Evolutionary conservation across 495 filamentous ascomycete species (phyloP), one percentile per base, ranked within the genome.

Genomic region (Penicilliopsis zonata): DNA sequence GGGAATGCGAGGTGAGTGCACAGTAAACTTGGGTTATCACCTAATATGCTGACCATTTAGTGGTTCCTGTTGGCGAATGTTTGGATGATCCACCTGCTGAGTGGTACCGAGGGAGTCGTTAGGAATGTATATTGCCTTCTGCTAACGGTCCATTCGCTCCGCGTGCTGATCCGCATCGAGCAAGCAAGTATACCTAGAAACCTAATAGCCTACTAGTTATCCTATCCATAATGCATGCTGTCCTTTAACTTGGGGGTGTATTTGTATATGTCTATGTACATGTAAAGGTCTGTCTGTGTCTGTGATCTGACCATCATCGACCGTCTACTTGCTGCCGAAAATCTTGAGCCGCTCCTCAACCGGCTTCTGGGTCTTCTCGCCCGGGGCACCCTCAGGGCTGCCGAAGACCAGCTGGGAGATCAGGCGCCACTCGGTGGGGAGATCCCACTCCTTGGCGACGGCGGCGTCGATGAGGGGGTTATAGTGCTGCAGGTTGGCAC

Each of bases 11-110:
- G 20, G 53, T 59, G 41, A 19, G 47, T 53, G 32, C n/a, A n/a
- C n/a, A n/a, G n/a, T n/a, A n/a, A n/a, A n/a, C n/a, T n/a, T n/a
- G n/a, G n/a, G n/a, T n/a, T n/a, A n/a, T n/a, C n/a, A n/a, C n/a
- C n/a, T n/a, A n/a, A n/a, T n/a, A n/a, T n/a, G n/a, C n/a, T n/a
- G n/a, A n/a, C n/a, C n/a, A n/a, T n/a, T 28, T 36, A 59, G 57
- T 45, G 38, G 80, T 84, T 20, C 81, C 82, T 20, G 69, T 84
- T 15, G 82, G 80, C 2, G 67, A 83, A 40, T 87, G 82, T 52
- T 57, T 88, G 12, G 77, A 71, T 9, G 80, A 86, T 44, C 63
- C 75, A 8, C 28, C 42, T 2, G 67, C 51, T 24, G 72, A 76
- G 46, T 88, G 82, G 82, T 88, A 76, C 45, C 55, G 59, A 27